Conservation (phyloP, 257 asterid genomes). For the Henckelia pumila region DNA sequence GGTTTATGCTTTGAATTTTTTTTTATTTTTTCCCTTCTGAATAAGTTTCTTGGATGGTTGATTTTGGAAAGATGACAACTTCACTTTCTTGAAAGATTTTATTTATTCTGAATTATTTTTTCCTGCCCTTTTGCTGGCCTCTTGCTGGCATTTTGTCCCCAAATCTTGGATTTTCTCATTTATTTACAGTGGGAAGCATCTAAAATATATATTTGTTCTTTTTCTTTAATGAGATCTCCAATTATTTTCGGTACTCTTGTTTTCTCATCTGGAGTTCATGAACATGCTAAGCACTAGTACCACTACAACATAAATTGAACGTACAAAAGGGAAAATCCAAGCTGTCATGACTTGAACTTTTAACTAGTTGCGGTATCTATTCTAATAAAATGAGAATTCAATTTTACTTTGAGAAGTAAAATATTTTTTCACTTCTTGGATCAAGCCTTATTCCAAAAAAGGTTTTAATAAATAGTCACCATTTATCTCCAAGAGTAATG, state of each 20-base stretch:
- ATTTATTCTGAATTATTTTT: conserved; percentile 19
- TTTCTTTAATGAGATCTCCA: too few species aligned
- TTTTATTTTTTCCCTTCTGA: neutral
- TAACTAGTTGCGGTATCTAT: neutral
- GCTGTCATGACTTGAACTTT: neutral
- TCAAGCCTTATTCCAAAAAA: neutral
- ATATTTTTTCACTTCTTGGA: neutral
- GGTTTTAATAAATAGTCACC: neutral
- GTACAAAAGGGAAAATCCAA: neutral
- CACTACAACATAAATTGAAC: too few species aligned
- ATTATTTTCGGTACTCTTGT: neutral
- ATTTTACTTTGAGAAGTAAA: too few species aligned
- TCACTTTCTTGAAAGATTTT: conserved; percentile 40
- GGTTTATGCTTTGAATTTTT: neutral
- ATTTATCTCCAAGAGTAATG: neutral
- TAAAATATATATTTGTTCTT: neutral
- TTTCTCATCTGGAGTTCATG: neutral
- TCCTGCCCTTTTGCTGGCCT: conserved; percentile 20
- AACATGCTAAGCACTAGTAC: neutral
- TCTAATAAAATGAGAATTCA: too few species aligned
- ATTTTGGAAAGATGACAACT: conserved; percentile 33
- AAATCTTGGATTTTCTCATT: neutral
- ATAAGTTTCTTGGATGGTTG: conserved; percentile 9
- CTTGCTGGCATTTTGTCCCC: conserved; percentile 9
- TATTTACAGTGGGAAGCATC: conserved; percentile 10